Base-by-base conservation (phyloP, 2,329 filamentous ascomycete genomes). In the Aspergillus brasiliensis region DNA sequence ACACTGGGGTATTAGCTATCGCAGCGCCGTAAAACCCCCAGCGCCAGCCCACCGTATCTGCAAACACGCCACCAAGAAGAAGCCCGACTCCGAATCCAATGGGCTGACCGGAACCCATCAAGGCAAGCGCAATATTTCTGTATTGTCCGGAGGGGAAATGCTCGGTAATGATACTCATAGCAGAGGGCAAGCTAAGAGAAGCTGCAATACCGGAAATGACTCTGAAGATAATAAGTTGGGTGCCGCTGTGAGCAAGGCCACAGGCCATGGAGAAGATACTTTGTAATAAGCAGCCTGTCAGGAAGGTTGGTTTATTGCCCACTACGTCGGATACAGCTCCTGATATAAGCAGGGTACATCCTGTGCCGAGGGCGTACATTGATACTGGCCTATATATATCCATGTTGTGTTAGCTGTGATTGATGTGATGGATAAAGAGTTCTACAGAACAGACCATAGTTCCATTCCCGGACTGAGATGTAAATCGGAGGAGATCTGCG, bases 241-340 rank as follows among this genome's bases (percentile, higher is more conserved):
- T 42, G 2, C 17, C 40, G 17, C 3, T 42, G 5, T 6, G 44
- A 47, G 44, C 44, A 2, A 10, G 62, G 73, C 79, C 79, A 63
- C 76, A 78, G 3, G 75, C 74, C 4, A 82, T 62, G 1, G 75
- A 77, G 53, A 77, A 78, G 5, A 71, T 63, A 19, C 73, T 74
- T 48, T 79, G 72, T 1, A 82, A 63, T 6, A 81, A 68, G 21
- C 72, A 78, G 2, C 81, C 81, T 0, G 75, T 67, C 2, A 84
- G 71, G 51, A 81, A 81, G 64, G 82, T 75, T 15, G 72, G 62
- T 19, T 78, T 70, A 28, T 71, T 75, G 1, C 82, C 82, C 6
- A 83, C 74, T 0, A 79, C 75, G 70, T 84, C 81, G 7, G 80
- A 74, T 3, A 83, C 67, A 3, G 81, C 78, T n/a, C 82, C 82